Evolutionary conservation across 768 basidiomycete genomes (phyloP), one percentile per base, ranked within the genome.

Genomic region (Termitomyces sp.): DNA sequence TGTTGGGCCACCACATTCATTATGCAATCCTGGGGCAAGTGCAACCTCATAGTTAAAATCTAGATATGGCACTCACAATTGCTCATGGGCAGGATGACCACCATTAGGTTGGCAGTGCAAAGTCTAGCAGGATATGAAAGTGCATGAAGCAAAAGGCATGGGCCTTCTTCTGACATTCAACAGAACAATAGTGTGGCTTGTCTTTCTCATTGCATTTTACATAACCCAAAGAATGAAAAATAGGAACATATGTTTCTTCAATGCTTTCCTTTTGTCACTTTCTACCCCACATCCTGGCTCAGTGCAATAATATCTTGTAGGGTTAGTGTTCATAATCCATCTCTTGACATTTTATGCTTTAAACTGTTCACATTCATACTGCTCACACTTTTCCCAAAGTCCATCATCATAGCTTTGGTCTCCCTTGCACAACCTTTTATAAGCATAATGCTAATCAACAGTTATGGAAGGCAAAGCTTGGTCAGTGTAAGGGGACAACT

Each of bases 391-490:
- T 5, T 50, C 17, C 48, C 48, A 50, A 50, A 50, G 48, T 17
- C 23, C 48, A 10, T 50, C 48, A 37, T 17, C 48, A 37, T 50
- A n/a, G n/a, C 48, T 5, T 34, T 25, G 21, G 48, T 35, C 48
- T 50, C 34, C n/a, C 16, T 50, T 35, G 34, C 48, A 34, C 35
- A 49, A 50, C 4, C 48, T 50, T 23, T 10, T 50, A 16, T 50
- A 50, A 50, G 48, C 48, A 25, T 50, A 17, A 10, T 34, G 25
- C 17, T 37, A 37, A 50, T 50, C 48, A 23, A 55, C 32, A 4
- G 34, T 58, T 21, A 59, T 54, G 12, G 44, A 35, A 39, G 53
- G 44, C 12, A 54, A 25, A 17, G 35, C 44, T 32, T 44, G n/a
- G n/a, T n/a, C n/a, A n/a, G n/a, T n/a, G n/a, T n/a, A n/a, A n/a